A percentile compares a stretch with the other conserved stretches of the same genome.
Evolutionary conservation across 495 filamentous ascomycete species (phyloP).

Genomic region (Stereocaulon alpinum): DNA sequence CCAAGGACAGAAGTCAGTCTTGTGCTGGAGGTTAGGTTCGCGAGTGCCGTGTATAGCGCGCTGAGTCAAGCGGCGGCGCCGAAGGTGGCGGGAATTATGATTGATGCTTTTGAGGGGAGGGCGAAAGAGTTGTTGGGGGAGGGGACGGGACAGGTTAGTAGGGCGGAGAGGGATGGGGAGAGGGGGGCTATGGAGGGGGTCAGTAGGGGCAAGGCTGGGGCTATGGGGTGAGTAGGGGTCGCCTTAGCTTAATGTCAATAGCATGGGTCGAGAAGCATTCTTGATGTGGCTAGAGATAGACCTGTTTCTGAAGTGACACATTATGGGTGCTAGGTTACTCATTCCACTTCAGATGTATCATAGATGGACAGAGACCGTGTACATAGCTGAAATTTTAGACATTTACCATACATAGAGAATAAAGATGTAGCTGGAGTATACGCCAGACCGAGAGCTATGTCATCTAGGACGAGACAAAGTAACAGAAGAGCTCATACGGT

Average conservation of each 20-base stretch:
- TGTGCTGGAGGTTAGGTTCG: constrained; percentile 68
- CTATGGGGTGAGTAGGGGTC: not conserved
- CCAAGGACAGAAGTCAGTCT: constrained; percentile 59
- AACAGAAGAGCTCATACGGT: no score
- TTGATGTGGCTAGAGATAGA: no score
- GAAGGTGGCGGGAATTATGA: constrained; percentile 76
- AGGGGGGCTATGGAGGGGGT: constrained; percentile 9
- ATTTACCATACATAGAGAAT: no score
- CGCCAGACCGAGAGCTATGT: no score
- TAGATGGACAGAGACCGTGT: no score
- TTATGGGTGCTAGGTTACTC: not conserved
- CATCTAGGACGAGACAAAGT: no score
- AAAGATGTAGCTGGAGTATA: no score
- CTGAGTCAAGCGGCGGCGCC: constrained; percentile 71
- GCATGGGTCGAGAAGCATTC: not conserved
- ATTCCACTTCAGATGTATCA: no score
- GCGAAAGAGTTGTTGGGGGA: constrained; percentile 20
- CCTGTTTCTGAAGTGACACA: not conserved
- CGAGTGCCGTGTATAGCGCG: constrained; percentile 71
- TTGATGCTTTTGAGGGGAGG: constrained; percentile 83
- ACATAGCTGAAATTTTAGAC: no score
- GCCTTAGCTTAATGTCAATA: not conserved
- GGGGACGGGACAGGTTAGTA: constrained; percentile 10
- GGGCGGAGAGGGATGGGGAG: constrained; percentile 11
- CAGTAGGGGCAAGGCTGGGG: not conserved